These are phyloP conservation scores for Beauveria bassiana DNA, from an alignment of 2,329 filamentous ascomycete species.

Conservation along the genomic window DNA sequence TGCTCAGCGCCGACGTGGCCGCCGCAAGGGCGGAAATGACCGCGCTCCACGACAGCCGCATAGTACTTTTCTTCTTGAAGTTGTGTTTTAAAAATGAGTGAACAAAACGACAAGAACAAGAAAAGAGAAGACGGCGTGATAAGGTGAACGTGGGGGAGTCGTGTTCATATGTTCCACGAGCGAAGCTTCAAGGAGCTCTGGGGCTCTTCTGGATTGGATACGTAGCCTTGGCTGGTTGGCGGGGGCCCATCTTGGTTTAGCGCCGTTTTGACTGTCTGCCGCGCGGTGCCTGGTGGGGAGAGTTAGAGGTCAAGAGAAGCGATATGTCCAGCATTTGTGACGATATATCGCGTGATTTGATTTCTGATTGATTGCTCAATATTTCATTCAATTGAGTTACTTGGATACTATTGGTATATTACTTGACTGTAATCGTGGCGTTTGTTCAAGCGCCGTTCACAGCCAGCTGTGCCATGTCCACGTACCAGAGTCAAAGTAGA, in stretches of 20 bases:
- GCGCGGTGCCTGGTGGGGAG: conserved; percentile 1
- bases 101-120: not conserved
- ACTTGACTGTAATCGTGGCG: too few species aligned
- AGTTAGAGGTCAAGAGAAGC: not conserved
- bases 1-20: conserved; percentile 68
- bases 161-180: conserved; percentile 8
- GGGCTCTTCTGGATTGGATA: conserved; percentile 9
- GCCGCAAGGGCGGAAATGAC: conserved; percentile 59
- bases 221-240: conserved; percentile 9
- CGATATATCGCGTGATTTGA: not conserved
- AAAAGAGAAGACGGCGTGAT: not conserved
- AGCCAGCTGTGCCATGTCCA: too few species aligned
- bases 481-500: too few species aligned
- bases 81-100: not conserved
- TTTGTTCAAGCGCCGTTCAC: too few species aligned
- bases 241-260: conserved; percentile 5
- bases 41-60: conserved; percentile 69
- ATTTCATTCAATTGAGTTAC: not conserved
- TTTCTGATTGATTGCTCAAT: too few species aligned
- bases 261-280: not conserved
- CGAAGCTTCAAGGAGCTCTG: conserved; percentile 11
- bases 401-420: not conserved
- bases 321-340: not conserved
- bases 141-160: not conserved
- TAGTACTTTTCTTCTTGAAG: conserved; percentile 26